Evolutionary conservation across 2,329 filamentous ascomycete genomes (phyloP), one percentile per base, ranked within the genome.

Genomic region (Akanthomyces muscarius): DNA sequence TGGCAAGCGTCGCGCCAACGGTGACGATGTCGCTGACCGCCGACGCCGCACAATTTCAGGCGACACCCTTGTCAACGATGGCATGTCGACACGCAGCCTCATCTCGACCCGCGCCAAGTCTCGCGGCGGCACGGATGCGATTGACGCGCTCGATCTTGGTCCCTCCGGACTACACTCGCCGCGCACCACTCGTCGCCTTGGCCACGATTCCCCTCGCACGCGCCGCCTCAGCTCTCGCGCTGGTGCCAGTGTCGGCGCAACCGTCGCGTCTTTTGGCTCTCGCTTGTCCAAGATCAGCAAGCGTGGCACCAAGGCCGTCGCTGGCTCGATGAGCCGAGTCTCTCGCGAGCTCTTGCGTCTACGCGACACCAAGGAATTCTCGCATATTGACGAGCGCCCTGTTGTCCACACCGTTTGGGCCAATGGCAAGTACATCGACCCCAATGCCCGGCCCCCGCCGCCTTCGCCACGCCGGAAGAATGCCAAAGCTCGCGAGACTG

Each of bases 351-450:
- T 88, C 33, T 75, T 78, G 72, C 79, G 83, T 65, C 72, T 91
- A 59, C 80, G 83, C 74, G 82, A 89, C 73, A 84, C 87, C 65
- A 83, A 86, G 63, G 86, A 89, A 68, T 89, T 81, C 65, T 76
- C 81, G 0, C 80, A 82, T 53, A 82, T 87, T 25, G 86, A 88
- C 61, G 81, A 80, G 16, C 76, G 80, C 59, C 85, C 85, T 5
- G 81, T 88, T 4, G 50, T 83, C 8, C 79, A 83, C 66, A 86
- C 83, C 1, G 79, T 86, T 30, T 89, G 86, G 86, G 84, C 83
- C 68, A 88, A 88, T 66, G 86, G 86, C 63, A 88, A 88, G 71
- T 83, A 81, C 63, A 76, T 88, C 47, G 77, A 81, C 45, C 78
- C 78, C 63, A 78, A 78, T 57, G 76, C 76, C 7, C 33, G 7